Base-by-base conservation (phyloP, 108 stramenopile species). In the Fragilaria radians region DNA sequence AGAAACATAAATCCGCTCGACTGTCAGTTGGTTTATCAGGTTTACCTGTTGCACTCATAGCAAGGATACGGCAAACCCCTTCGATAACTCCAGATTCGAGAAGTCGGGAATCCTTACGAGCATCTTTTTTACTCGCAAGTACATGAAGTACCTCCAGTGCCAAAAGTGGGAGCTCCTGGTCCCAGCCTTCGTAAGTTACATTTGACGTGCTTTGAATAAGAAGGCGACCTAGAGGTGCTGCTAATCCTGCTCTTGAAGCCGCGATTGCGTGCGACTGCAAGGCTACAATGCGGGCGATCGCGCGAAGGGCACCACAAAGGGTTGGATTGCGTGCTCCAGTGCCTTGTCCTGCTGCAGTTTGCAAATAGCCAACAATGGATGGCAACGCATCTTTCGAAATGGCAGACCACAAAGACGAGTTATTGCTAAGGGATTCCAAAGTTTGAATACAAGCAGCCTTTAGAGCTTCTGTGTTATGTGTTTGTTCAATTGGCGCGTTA, bases 381-480 rank as follows among this genome's bases (percentile, higher is more conserved):
- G 89, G 89, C 9, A 91, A 46, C 2, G 83, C 76, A 57, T 77
- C 73, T 11, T 36, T 59, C 17, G 71, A 72, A 28, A 91, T 87
- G 24, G 84, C 60, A 47, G 58, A 83, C 72, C 79, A 82, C 45
- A 91, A 66, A 14, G 76, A 50, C 5, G 83, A 65, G 73, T 91
- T 91, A 18, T 66, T 57, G 57, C 85, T 83, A 31, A 91, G 52
- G 4, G 79, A 68, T 56, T 91, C 89, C 49, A 91, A 46, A 25
- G 85, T 72, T 11, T 48, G 42, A 52, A 91, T 80, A 54, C 84
- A 83, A 56, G 84, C 80, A 4, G 68, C 56, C 62, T 86, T 91
- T 17, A 91, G 68, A 1, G 73, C 29, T 21, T 73, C 69, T 33
- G 77, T 80, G 26, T 30, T 73, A 52, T 74, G 63, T 9, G 65